Base-by-base conservation (phyloP, 2,329 filamentous ascomycete species). In the Claviceps maximensis region DNA sequence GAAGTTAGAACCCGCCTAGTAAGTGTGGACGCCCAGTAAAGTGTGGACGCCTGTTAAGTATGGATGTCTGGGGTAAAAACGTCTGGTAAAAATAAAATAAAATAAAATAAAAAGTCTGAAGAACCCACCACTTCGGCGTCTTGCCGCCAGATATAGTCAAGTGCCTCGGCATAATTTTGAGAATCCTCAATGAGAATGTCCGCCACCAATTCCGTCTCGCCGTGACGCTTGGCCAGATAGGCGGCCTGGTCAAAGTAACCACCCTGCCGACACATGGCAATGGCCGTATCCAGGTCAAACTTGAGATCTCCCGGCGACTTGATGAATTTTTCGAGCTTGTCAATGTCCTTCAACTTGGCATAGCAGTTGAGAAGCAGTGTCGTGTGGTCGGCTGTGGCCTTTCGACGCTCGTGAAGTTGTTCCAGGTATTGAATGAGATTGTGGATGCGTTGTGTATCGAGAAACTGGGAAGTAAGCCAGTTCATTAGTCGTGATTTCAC, bases 351-450 rank as follows among this genome's bases (percentile, higher is more conserved):
- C 17, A 97, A 73, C 65, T 98, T 98, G 0, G 93, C 93, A 65
- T 98, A 98, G 69, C 93, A 98, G 65, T 98, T 98, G 45, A 98
- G 73, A 0, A 98, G 75, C 12, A 98, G 73, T 0, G 93, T 98
- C 0, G 93, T 98, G 61, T 98, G 93, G 59, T 98, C 93, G 1
- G 89, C 85, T 2, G 91, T 96, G 0, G 93, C 94, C 64, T 85
- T 91, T 62, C 91, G 84, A 61, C 94, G 89, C 57, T 97, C 89
- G 63, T 98, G 93, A 17, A 98, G 74, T 67, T 98, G 89, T 69
- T 98, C 94, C 2, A 98, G 76, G 63, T 97, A 98, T 64, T 95
- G 89, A 53, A 98, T 97, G 29, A 98, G 75, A 64, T 97, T 98
- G 61, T 96, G 89, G 69, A 98, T 96, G 57, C 90, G 80, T 76